Conservation (phyloP, 805 yeast species). For the Scheffersomyces stipitis region DNA sequence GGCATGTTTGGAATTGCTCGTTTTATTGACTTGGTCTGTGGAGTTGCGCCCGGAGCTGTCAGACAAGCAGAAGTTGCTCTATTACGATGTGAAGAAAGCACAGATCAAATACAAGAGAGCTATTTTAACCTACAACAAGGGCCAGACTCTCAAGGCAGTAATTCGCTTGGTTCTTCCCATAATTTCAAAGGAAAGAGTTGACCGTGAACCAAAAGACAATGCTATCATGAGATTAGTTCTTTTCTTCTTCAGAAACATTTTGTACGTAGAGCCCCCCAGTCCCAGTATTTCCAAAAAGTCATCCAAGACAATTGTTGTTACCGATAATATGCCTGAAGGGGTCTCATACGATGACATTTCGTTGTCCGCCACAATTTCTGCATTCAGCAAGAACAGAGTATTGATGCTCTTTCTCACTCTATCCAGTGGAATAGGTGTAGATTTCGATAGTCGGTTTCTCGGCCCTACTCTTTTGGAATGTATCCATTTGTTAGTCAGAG, state of each 20-base stretch:
- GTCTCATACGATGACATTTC: slow-evolving; percentile 68
- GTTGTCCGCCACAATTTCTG: slow-evolving; percentile 52
- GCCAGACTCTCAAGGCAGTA: slow-evolving; percentile 66
- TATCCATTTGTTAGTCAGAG: slow-evolving; percentile 59
- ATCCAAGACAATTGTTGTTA: slow-evolving; percentile 25
- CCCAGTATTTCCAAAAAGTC: slow-evolving; percentile 45
- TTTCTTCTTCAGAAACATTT: slow-evolving; percentile 73
- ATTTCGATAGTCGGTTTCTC: slow-evolving; percentile 60
- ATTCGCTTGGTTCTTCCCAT: slow-evolving; percentile 68
- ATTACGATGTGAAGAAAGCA: slow-evolving; percentile 59
- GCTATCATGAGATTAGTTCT: slow-evolving; percentile 71
- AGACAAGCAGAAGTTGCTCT: slow-evolving; percentile 55
- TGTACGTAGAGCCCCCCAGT: slow-evolving; percentile 72
- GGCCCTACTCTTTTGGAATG: slow-evolving; percentile 69
- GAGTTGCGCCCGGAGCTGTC: slow-evolving; percentile 61
- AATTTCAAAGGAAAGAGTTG: slow-evolving; percentile 47
- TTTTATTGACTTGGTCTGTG: slow-evolving; percentile 84
- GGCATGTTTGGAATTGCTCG: slow-evolving; percentile 75
- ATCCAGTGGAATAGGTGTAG: slow-evolving; percentile 60
- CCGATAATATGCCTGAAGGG: slow-evolving; percentile 53
- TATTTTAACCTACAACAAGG: slow-evolving; percentile 56
- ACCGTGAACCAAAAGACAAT: slow-evolving; percentile 69
- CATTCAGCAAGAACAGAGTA: slow-evolving; percentile 70
- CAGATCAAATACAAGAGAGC: slow-evolving; percentile 73
- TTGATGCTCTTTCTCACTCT: slow-evolving; percentile 71